phyloP scores from a whole-genome alignment of 768 basidiomycete species.

The Thelephora aurantiotincta region DNA sequence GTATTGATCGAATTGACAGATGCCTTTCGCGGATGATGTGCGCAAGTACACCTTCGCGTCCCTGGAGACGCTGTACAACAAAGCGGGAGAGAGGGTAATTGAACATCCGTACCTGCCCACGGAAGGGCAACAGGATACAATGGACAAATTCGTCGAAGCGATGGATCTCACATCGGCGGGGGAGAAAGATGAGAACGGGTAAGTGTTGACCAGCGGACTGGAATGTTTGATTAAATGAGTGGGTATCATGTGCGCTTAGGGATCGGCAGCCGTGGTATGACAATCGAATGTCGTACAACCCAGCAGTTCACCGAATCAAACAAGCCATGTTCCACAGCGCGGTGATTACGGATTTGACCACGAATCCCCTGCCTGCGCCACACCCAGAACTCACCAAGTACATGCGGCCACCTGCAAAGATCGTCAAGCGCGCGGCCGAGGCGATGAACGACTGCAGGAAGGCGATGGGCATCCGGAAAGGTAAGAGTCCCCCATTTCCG shows the following conservation, averaged over 20 bases:
- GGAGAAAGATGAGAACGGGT: slow-evolving; percentile 70
- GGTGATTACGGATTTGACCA: slow-evolving; percentile 55
- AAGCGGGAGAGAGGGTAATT: slow-evolving; percentile 56
- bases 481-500: slow-evolving; percentile 19
- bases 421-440: slow-evolving; percentile 43
- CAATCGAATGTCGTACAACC: slow-evolving; percentile 67
- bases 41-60: slow-evolving; percentile 80
- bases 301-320: slow-evolving; percentile 80
- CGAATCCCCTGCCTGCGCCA: slow-evolving; percentile 69
- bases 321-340: slow-evolving; percentile 89
- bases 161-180: slow-evolving; percentile 79
- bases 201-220: slow-evolving; percentile 9
- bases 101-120: slow-evolving; percentile 80
- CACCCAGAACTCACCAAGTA: slow-evolving; percentile 79
- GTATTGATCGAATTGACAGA: slow-evolving; percentile 26
- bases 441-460: slow-evolving; percentile 48
- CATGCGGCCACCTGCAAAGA: slow-evolving; percentile 60
- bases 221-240: background rate
- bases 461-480: slow-evolving; percentile 67
- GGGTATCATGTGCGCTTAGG: slow-evolving; percentile 20
- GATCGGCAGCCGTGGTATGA: slow-evolving; percentile 64
- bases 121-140: slow-evolving; percentile 57
- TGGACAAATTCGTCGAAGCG: slow-evolving; percentile 78
- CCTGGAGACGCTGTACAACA: slow-evolving; percentile 56
- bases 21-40: slow-evolving; percentile 94